Evolutionary conservation across 352 stramenopile species (phyloP), one percentile per base, ranked within the genome.

Genomic region (Nothophytophthora sp.): DNA sequence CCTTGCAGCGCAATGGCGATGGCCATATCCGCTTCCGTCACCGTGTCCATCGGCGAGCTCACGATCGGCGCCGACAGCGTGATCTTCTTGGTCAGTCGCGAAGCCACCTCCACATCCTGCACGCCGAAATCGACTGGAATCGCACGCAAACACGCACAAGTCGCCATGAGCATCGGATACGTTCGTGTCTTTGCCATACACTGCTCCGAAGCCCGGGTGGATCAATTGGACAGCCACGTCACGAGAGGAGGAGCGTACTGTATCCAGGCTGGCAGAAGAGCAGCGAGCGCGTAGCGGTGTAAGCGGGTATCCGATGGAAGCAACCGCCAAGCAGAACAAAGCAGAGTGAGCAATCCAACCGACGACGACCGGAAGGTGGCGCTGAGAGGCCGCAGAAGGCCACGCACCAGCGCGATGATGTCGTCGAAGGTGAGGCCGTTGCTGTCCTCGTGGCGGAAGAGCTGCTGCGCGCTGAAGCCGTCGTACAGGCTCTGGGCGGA

Each of bases 21-120:
- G 19, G 97, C 97, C 97, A 99, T 99, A 47, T 92, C 85, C 29
- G 92, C 76, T 67, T 99, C 97, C 18, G 97, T 99, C 28, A 99
- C 97, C 16, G 97, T 99, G 80, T 99, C 97, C 97, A 99, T 99
- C 2, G 97, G 97, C 38, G 95, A 99, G 16, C 91, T 98, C 29
- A 99, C 92, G 45, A 99, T 95, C 11, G 96, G 96, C 36, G 82
- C 63, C 35, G 96, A 90, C 41, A 99, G 64, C 28, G 62, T 86
- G 64, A 99, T 99, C 62, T 96, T 98, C 64, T 81, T 90, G 28
- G 90, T 88, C 38, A 94, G 42, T 8, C 63, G 69, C 13, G 94
- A 96, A 15, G 81, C 87, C 54, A 99, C 83, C 19, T 93, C 85
- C 28, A 99, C 96, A 27, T 98, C 82, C 38, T 97, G 81, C 12